A percentile compares a stretch with the other conserved stretches of the same genome.
phyloP scores from a whole-genome alignment of 2,329 filamentous ascomycete species.

The Fusarium continuum region DNA sequence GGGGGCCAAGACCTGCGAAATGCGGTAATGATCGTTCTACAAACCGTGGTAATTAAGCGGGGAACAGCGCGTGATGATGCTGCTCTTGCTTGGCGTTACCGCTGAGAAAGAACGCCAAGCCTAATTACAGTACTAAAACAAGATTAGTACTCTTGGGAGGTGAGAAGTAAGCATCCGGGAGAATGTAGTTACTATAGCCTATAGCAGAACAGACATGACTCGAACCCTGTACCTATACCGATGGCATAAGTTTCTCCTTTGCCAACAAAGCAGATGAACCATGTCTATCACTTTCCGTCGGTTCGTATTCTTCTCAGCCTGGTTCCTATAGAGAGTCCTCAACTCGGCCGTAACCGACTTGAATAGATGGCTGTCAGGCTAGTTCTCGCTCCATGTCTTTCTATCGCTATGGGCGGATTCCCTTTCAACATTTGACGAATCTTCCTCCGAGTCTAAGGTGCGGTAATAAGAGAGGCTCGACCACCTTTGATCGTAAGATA shows the following conservation, averaged over 20 bases:
- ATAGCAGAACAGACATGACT: neutral
- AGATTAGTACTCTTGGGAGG: neutral
- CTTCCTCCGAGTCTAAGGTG: constrained; percentile 15
- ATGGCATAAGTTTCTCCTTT: too few species aligned
- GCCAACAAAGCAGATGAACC: neutral
- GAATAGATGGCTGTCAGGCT: neutral
- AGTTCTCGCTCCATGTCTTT: neutral
- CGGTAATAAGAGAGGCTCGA: too few species aligned
- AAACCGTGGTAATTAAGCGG: neutral
- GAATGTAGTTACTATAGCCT: neutral
- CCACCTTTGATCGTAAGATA: too few species aligned
- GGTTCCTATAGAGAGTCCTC: neutral
- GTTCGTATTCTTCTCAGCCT: neutral
- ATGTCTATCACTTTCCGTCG: neutral
- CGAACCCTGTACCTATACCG: too few species aligned
- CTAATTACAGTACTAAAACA: neutral
- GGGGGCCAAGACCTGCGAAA: neutral
- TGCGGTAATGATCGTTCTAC: neutral
- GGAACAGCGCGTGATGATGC: constrained; percentile 10
- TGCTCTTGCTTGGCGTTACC: constrained; percentile 19
- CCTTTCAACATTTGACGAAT: neutral
- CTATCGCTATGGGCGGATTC: neutral
- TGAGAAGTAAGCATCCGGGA: neutral
- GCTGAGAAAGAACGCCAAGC: constrained; percentile 13
- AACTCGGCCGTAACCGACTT: neutral